Evolutionary conservation across 2,329 filamentous ascomycete species (phyloP).

Genomic region (Pseudogymnoascus sp.): DNA sequence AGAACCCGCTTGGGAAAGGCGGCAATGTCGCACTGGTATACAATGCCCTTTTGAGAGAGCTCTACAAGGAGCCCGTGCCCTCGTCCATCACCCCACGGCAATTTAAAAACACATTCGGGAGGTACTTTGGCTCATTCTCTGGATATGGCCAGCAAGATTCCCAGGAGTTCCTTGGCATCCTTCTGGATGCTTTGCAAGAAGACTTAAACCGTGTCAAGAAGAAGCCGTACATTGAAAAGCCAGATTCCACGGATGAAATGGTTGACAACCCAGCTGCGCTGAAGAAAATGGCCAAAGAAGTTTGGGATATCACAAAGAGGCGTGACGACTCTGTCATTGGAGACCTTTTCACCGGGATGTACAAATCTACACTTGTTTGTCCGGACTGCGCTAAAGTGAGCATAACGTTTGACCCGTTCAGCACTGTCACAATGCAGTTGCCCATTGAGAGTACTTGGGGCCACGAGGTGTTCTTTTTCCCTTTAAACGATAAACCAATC

Average conservation of each 20-base stretch:
- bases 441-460: slow-evolving; percentile 79
- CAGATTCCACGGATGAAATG: slow-evolving; percentile 95
- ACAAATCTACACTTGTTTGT: slow-evolving; percentile 94
- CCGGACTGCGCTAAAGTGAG: slow-evolving; percentile 88
- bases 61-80: slow-evolving; percentile 61
- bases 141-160: slow-evolving; percentile 96
- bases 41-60: slow-evolving; percentile 62
- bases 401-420: slow-evolving; percentile 98
- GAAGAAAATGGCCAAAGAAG: slow-evolving; percentile 73
- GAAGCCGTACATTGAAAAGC: slow-evolving; percentile 96
- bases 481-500: slow-evolving; percentile 62
- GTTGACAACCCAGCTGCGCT: slow-evolving; percentile 75
- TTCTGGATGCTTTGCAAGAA: slow-evolving; percentile 90
- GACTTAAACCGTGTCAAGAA: slow-evolving; percentile 88
- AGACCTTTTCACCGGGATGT: slow-evolving; percentile 94
- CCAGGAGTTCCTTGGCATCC: slow-evolving; percentile 90
- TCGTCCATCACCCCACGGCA: slow-evolving; percentile 67
- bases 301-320: slow-evolving; percentile 84
- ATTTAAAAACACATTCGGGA: slow-evolving; percentile 77
- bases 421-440: slow-evolving; percentile 82
- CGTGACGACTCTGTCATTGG: slow-evolving; percentile 93
- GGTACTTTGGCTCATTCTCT: slow-evolving; percentile 76
- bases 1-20: slow-evolving; percentile 77
- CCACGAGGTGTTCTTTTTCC: slow-evolving; percentile 67
- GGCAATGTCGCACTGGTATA: slow-evolving; percentile 85